A percentile compares a stretch with the other conserved stretches of the same genome.
phyloP scores from a whole-genome alignment of 1,284 basidiomycete species.

The Ganoderma resinaceum region DNA sequence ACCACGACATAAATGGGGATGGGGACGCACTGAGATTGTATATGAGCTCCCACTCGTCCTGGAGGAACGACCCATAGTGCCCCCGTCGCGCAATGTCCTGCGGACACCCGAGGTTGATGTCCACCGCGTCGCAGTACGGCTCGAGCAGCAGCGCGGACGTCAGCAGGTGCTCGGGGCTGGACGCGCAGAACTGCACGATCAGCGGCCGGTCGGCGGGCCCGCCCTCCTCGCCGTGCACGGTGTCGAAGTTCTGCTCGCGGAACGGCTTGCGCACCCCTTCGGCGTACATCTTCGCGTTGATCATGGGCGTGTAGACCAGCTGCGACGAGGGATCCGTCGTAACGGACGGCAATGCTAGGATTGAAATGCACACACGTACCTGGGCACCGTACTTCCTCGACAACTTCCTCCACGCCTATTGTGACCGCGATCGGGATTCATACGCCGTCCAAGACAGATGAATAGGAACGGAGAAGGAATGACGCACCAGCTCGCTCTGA shows the following conservation, averaged over 20 bases:
- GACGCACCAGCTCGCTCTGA: constrained; percentile 90
- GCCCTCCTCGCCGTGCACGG: constrained; percentile 73
- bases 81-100: constrained; percentile 94
- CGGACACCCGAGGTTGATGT: constrained; percentile 96
- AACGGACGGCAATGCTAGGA: constrained; percentile 3
- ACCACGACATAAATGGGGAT: not conserved
- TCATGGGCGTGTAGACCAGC: constrained; percentile 96
- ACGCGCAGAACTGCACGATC: constrained; percentile 94
- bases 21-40: constrained; percentile 73
- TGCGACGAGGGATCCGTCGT: constrained; percentile 50
- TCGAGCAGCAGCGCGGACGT: constrained; percentile 79
- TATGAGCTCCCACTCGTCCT: constrained; percentile 94
- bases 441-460: not conserved
- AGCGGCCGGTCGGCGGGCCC: constrained; percentile 80
- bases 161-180: constrained; percentile 84
- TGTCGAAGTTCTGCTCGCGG: constrained; percentile 74
- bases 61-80: constrained; percentile 89
- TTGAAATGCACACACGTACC: constrained; percentile 46
- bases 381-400: constrained; percentile 86
- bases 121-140: constrained; percentile 87
- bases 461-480: not conserved
- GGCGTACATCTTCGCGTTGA: constrained; percentile 90
- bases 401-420: constrained; percentile 89
- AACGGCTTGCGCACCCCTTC: constrained; percentile 60
- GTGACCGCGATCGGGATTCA: not conserved